These are phyloP conservation scores for Chenopodium formosanum DNA, from an alignment of 148 eudicot species.

Conservation along the genomic window DNA sequence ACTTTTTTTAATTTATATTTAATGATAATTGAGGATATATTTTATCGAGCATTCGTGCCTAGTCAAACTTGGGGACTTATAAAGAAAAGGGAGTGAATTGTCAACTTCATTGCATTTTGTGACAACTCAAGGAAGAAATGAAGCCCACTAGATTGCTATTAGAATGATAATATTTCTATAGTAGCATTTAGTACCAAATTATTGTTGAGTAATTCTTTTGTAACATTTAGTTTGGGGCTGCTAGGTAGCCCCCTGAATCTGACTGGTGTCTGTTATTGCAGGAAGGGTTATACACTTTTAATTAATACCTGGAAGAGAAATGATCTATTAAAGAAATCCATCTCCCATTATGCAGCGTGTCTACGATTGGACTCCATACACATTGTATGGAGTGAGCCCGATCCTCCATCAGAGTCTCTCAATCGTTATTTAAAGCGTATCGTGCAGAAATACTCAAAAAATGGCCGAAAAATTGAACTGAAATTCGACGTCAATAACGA, in stretches of 20 bases:
- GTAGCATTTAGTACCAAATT: neutral
- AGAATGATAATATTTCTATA: neutral
- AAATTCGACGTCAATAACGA: conserved; percentile 77
- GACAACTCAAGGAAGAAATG: neutral
- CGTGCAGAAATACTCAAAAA: conserved; percentile 38
- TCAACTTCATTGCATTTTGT: neutral
- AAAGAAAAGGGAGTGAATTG: neutral
- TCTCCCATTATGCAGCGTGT: conserved; percentile 79
- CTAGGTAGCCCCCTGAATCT: neutral
- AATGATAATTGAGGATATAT: too few species aligned
- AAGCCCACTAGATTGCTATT: neutral
- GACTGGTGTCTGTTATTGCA: conserved; percentile 29
- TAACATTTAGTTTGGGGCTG: neutral
- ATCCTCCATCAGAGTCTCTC: conserved; percentile 72
- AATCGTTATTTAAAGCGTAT: conserved; percentile 41
- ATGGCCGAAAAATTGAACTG: conserved; percentile 55
- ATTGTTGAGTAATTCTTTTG: neutral
- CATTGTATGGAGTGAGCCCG: conserved; percentile 86
- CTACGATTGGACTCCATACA: conserved; percentile 67
- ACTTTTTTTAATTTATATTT: too few species aligned
- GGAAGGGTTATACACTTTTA: conserved; percentile 70
- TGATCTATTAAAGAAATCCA: conserved; percentile 77
- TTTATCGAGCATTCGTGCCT: too few species aligned
- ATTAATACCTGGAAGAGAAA: conserved; percentile 93
- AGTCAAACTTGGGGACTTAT: too few species aligned